Percentiles rank a stretch among this genome's conserved stretches.
Conservation (phyloP, 2,329 filamentous ascomycete species). For the Tolypocladium cylindrosporum region DNA sequence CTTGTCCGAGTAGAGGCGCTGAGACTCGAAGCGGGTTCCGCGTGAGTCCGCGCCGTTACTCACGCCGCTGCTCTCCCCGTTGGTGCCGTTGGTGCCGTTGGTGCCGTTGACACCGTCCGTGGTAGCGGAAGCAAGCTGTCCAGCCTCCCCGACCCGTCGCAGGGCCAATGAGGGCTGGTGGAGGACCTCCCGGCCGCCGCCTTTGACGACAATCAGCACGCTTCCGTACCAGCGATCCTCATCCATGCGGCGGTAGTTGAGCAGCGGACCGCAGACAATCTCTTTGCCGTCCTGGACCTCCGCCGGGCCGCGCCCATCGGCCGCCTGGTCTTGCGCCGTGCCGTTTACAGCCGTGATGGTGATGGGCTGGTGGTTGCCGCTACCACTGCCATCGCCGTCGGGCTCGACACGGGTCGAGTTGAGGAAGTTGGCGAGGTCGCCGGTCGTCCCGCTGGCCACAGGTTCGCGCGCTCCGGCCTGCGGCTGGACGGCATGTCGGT, state of each 20-base stretch:
- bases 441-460: constrained; percentile 29
- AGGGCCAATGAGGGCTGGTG: constrained; percentile 48
- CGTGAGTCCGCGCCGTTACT: constrained; percentile 20
- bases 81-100: constrained; percentile 18
- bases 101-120: constrained; percentile 15
- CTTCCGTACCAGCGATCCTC: constrained; percentile 72
- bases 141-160: constrained; percentile 28
- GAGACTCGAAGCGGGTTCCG: constrained; percentile 28
- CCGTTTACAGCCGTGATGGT: constrained; percentile 28
- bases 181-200: constrained; percentile 51
- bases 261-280: constrained; percentile 60
- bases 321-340: constrained; percentile 18
- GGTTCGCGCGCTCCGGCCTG: constrained; percentile 18
- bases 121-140: constrained; percentile 6
- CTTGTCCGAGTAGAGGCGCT: constrained; percentile 54
- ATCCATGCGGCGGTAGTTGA: constrained; percentile 72
- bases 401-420: constrained; percentile 43
- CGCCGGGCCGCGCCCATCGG: constrained; percentile 7
- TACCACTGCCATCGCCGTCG: constrained; percentile 16
- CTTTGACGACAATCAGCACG: constrained; percentile 70
- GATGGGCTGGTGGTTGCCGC: constrained; percentile 36
- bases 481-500: constrained; percentile 31
- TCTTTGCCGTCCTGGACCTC: constrained; percentile 39
- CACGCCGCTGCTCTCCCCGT: constrained; percentile 9
- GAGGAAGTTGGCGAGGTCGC: constrained; percentile 45